Conservation (phyloP, 73 alveolate genomes). For the Uronychia binucleata region DNA sequence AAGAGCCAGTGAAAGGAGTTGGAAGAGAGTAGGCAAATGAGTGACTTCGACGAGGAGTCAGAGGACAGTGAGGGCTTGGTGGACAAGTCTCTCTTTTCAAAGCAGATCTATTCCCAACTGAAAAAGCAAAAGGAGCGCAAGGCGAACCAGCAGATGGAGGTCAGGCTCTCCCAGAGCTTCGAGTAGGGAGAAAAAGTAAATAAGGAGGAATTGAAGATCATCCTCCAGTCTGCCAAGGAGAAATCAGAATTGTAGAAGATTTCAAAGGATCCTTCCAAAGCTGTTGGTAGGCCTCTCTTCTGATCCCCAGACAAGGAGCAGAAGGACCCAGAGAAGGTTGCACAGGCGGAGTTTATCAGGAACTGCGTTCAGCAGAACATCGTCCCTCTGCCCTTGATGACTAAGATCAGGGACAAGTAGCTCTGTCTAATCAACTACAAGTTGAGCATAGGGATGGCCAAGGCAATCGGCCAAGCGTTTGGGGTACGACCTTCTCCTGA, state of each 20-base stretch:
- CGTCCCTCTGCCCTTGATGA: neutral
- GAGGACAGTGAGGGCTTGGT: neutral
- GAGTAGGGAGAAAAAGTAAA: neutral
- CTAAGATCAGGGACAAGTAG: neutral
- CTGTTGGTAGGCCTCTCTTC: neutral
- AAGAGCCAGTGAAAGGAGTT: neutral
- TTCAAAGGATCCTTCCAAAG: neutral
- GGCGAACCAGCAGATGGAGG: neutral
- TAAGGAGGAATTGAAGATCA: neutral
- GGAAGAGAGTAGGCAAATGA: neutral
- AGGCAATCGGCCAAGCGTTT: neutral
- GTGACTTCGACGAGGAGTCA: neutral
- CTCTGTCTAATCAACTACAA: neutral
- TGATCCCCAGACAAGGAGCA: neutral
- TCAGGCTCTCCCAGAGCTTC: neutral
- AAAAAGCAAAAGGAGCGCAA: neutral
- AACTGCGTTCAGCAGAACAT: neutral
- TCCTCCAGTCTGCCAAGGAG: neutral
- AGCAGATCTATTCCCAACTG: neutral
- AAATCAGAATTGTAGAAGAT: neutral
- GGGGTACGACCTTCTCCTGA: too few species aligned
- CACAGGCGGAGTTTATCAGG: neutral
- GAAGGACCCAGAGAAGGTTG: neutral
- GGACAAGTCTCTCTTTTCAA: neutral
- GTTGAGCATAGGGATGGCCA: neutral